Evolutionary conservation across 305 asterid genomes (phyloP).

Genomic region (Plantago coronopus): DNA sequence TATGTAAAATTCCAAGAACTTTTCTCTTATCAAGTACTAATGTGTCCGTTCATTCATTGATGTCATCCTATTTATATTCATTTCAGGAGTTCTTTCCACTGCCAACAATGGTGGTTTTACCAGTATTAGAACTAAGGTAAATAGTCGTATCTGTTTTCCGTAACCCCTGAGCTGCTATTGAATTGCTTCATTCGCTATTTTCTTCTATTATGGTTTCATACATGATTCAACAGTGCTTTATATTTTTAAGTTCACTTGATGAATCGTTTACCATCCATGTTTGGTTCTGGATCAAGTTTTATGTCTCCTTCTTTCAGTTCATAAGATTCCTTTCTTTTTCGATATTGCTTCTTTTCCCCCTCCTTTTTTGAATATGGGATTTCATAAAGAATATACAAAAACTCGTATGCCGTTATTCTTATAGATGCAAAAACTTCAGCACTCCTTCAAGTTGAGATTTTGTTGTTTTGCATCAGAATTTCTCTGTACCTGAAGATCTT

Average conservation of each 20-base stretch:
- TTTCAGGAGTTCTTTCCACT: constrained; percentile 74
- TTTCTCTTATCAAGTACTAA: too few species aligned
- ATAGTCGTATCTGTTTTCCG: constrained; percentile 15
- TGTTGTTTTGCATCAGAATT: constrained; percentile 49
- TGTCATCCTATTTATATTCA: constrained; percentile 8
- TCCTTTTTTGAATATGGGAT: not conserved
- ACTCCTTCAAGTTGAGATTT: not conserved
- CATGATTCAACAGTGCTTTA: not conserved
- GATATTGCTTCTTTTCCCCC: too few species aligned
- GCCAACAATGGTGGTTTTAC: constrained; percentile 95
- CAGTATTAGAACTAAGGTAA: constrained; percentile 81
- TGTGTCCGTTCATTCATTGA: constrained; percentile 8
- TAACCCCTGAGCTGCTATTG: not conserved
- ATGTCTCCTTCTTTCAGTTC: too few species aligned
- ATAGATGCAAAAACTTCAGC: constrained; percentile 5
- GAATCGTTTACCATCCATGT: not conserved
- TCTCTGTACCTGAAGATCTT: constrained; percentile 73
- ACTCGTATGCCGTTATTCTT: not conserved
- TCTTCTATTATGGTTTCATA: not conserved
- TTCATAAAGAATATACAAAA: not conserved
- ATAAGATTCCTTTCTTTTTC: too few species aligned
- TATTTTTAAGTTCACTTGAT: constrained; percentile 13
- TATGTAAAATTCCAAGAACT: not conserved
- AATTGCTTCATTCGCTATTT: not conserved
- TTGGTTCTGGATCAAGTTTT: not conserved